Conservation (phyloP, 371 early-diverging fungal species). For the Mortierella sp. region DNA sequence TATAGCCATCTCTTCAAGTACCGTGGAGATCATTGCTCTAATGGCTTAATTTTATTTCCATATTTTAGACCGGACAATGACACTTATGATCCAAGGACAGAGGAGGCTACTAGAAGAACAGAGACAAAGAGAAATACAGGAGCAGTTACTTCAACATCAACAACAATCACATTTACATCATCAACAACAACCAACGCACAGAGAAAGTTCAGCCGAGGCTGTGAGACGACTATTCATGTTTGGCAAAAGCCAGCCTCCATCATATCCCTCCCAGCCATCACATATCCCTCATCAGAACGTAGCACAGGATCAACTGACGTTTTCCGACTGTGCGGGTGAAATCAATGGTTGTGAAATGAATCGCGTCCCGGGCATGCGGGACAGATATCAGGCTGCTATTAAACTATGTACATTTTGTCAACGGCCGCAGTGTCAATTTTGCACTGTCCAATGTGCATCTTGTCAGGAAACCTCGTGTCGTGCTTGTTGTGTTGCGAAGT, state of each 20-base stretch:
- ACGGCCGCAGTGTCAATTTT: slow-evolving; percentile 48
- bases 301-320: slow-evolving; percentile 1
- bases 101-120: slow-evolving; percentile 31
- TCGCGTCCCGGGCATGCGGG: slow-evolving; percentile 43
- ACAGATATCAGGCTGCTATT: slow-evolving; percentile 39
- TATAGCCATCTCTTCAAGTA: not conserved
- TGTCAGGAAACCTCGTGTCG: slow-evolving; percentile 42
- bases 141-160: slow-evolving; percentile 10
- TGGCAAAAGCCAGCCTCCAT: slow-evolving; percentile 8
- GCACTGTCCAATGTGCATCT: slow-evolving; percentile 27
- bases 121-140: slow-evolving; percentile 16
- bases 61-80: slow-evolving; percentile 39
- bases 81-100: slow-evolving; percentile 47
- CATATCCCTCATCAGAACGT: not conserved
- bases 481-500: slow-evolving; percentile 44
- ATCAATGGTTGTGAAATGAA: slow-evolving; percentile 46
- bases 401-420: slow-evolving; percentile 33
- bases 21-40: not conserved
- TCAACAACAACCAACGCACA: slow-evolving; percentile 10
- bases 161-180: slow-evolving; percentile 14
- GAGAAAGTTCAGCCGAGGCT: slow-evolving; percentile 33
- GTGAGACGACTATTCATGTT: slow-evolving; percentile 42
- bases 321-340: slow-evolving; percentile 49
- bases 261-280: slow-evolving; percentile 11
- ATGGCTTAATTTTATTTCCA: not conserved